Evolutionary conservation across 78 protist genomes (phyloP), one percentile per base, ranked within the genome.

Genomic region (Kipferlia bialata): DNA sequence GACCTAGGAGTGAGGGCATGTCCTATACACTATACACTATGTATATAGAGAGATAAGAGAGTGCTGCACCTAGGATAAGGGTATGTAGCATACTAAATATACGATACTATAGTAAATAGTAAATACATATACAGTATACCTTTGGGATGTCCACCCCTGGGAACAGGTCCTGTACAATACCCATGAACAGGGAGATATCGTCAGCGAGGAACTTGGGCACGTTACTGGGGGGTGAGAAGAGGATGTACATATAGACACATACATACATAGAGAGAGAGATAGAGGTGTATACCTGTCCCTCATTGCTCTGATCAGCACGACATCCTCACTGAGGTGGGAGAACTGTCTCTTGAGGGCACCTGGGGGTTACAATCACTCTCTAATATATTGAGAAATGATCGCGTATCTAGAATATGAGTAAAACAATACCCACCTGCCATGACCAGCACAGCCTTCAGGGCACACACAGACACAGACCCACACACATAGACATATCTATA

Each of bases 401-500:
- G n/a, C n/a, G n/a, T n/a, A n/a, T n/a, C n/a, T n/a, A n/a, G n/a
- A n/a, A n/a, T n/a, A n/a, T n/a, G n/a, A n/a, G n/a, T n/a, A n/a
- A n/a, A n/a, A n/a, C n/a, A n/a, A n/a, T n/a, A n/a, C 45, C 13
- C 13, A 1, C 91, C 91, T 10, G 91, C 92, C 84, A 77, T 73
- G 58, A 82, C 85, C 17, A 87, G 73, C 2, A 87, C 88, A 1
- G 87, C 75, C 73, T 84, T 87, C 44, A 87, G 85, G 10, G 92
- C 92, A 29, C 92, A 76, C 89, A 87, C 78, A 44, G n/a, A n/a
- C n/a, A n/a, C 5, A 89, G 78, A 24, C n/a, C n/a, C n/a, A n/a
- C n/a, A n/a, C n/a, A n/a, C n/a, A n/a, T n/a, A n/a, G n/a, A n/a
- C n/a, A n/a, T n/a, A n/a, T n/a, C n/a, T n/a, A n/a, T n/a, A n/a